phyloP scores from a whole-genome alignment of 2,329 filamentous ascomycete genomes.

The Fusarium domesticum region DNA sequence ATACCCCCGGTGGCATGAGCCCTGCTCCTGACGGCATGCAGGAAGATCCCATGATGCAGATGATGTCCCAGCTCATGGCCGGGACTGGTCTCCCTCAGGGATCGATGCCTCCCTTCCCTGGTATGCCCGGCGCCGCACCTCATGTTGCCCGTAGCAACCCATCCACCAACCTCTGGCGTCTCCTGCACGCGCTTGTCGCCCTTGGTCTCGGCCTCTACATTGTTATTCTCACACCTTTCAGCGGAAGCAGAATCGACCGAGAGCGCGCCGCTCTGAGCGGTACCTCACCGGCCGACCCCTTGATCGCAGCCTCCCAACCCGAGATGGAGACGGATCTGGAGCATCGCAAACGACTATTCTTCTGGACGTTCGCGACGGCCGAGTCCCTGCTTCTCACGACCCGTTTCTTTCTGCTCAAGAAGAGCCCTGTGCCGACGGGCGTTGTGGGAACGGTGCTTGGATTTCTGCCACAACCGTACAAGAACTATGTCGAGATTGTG shows the following conservation, averaged over 20 bases:
- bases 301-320: constrained; percentile 20
- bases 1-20: constrained; percentile 27
- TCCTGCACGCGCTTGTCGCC: constrained; percentile 71
- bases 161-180: constrained; percentile 60
- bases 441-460: constrained; percentile 61
- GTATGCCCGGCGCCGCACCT: constrained; percentile 42
- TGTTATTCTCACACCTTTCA: constrained; percentile 64
- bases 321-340: constrained; percentile 33
- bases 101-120: constrained; percentile 35
- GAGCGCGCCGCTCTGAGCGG: constrained; percentile 38
- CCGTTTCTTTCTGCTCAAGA: constrained; percentile 67
- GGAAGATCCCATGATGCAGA: constrained; percentile 51
- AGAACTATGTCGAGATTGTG: constrained; percentile 58
- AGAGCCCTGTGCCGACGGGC: constrained; percentile 54
- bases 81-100: constrained; percentile 34
- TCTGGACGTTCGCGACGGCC: constrained; percentile 77
- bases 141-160: constrained; percentile 30
- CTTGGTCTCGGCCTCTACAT: constrained; percentile 69
- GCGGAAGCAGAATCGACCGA: constrained; percentile 61
- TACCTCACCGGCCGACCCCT: constrained; percentile 22
- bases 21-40: constrained; percentile 21
- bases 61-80: constrained; percentile 71
- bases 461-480: constrained; percentile 64
- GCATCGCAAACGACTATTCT: constrained; percentile 49
- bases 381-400: constrained; percentile 71